Percentiles rank a stretch among this genome's conserved stretches.
Conservation (phyloP, 202 grass and related monocot genomes). For the Setaria viridis region DNA sequence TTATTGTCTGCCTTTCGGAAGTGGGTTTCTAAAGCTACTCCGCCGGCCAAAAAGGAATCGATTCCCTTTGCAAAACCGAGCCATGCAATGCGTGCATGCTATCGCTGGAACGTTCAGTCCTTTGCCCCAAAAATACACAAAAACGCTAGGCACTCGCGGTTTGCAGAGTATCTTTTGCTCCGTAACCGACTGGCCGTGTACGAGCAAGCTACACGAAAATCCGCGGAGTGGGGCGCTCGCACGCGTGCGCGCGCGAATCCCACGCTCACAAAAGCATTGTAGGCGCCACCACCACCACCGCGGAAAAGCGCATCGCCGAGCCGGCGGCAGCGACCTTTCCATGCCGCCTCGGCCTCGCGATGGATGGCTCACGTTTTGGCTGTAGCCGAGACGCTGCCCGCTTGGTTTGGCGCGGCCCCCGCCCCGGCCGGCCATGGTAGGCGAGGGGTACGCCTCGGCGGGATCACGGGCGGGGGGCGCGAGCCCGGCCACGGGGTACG, state of each 20-base stretch:
- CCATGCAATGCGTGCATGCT: neutral
- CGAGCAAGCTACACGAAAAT: neutral
- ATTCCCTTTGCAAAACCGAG: neutral
- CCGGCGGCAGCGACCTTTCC: neutral
- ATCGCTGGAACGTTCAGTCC: neutral
- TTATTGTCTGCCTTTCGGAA: constrained; percentile 54
- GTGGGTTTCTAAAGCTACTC: constrained; percentile 50
- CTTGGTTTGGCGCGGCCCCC: neutral
- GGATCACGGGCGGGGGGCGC: constrained; percentile 43
- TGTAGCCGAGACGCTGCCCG: constrained; percentile 32
- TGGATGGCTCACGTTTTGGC: constrained; percentile 31
- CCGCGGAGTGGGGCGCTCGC: constrained; percentile 45
- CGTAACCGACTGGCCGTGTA: constrained; percentile 7
- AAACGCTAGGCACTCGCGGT: neutral
- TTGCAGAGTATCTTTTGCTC: neutral
- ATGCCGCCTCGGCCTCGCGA: neutral
- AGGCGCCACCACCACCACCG: constrained; percentile 14
- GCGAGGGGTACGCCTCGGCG: constrained; percentile 30
- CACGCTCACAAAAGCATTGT: neutral
- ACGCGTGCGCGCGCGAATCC: constrained; percentile 31
- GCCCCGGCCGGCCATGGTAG: constrained; percentile 3
- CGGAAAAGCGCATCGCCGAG: constrained; percentile 36
- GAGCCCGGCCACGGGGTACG: constrained; percentile 35
- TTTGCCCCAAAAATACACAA: constrained; percentile 1
- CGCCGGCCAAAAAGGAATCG: constrained; percentile 33